A percentile compares a stretch with the other conserved stretches of the same genome.
Conservation (phyloP, 495 filamentous ascomycete genomes). For the Pyronema domesticum region DNA sequence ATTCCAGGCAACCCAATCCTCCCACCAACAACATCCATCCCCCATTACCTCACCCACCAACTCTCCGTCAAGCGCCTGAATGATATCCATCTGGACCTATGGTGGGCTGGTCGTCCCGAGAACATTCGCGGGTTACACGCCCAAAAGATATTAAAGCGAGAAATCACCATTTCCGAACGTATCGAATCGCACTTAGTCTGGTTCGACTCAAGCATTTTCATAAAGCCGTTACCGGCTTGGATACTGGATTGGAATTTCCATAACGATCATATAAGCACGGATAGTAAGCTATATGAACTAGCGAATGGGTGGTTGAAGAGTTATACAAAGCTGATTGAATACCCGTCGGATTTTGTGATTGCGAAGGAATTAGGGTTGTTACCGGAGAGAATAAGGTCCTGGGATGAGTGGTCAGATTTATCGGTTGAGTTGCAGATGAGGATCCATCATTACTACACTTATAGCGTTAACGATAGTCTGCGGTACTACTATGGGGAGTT, state of each 20-base stretch:
- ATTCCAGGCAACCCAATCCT: background rate
- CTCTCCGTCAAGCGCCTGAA: constrained; percentile 5
- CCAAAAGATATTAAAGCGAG: constrained; percentile 30
- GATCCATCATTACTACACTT: too few species aligned
- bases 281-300: constrained; percentile 9
- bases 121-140: constrained; percentile 28
- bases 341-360: constrained; percentile 28
- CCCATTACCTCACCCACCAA: background rate
- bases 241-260: constrained; percentile 34
- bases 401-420: constrained; percentile 13
- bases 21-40: background rate
- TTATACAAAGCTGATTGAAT: constrained; percentile 27
- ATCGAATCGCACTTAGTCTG: constrained; percentile 39
- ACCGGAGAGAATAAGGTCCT: constrained; percentile 15
- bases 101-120: constrained; percentile 11
- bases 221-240: constrained; percentile 41
- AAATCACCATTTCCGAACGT: constrained; percentile 34
- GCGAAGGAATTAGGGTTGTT: constrained; percentile 25
- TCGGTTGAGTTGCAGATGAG: background rate
- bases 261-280: constrained; percentile 20
- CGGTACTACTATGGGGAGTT: constrained; percentile 30
- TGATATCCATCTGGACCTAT: constrained; percentile 11
- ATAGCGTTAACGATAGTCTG: background rate
- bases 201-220: constrained; percentile 32
- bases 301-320: constrained; percentile 30